A percentile compares a stretch with the other conserved stretches of the same genome.
Conservation (phyloP, 306 rosid genomes). For the Gleditsia sinensis region DNA sequence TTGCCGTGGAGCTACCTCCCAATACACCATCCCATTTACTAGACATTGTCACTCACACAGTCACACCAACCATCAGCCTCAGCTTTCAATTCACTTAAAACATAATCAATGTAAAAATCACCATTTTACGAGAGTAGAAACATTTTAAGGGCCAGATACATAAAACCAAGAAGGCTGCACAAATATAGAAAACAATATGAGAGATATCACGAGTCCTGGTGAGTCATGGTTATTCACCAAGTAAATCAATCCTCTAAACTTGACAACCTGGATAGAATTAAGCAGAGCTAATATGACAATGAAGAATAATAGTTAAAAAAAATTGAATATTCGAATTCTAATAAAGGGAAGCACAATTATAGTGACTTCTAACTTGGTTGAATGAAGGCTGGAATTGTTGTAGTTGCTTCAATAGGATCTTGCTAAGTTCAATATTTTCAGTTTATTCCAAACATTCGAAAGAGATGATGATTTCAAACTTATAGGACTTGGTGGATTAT, state of each 20-base stretch:
- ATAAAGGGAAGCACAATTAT: not conserved
- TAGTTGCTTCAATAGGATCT: not conserved
- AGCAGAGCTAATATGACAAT: not conserved
- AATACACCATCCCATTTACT: slow-evolving; percentile 31
- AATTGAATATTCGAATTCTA: slow-evolving; percentile 9
- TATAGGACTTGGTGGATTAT: not conserved
- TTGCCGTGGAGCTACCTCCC: slow-evolving; percentile 14
- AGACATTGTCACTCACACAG: slow-evolving; percentile 24
- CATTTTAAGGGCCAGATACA: not conserved
- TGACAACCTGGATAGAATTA: not conserved
- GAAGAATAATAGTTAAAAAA: not conserved
- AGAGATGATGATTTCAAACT: not conserved
- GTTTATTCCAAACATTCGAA: not conserved
- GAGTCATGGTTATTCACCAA: not conserved
- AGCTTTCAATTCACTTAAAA: slow-evolving; percentile 24
- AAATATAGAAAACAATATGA: not conserved
- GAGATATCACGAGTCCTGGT: not conserved
- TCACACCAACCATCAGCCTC: slow-evolving; percentile 28
- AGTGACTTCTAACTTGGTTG: not conserved
- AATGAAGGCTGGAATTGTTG: not conserved
- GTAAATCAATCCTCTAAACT: slow-evolving; percentile 18
- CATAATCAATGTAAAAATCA: slow-evolving; percentile 8
- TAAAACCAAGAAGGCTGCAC: slow-evolving; percentile 10
- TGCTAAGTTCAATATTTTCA: not conserved
- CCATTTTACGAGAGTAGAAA: not conserved